Conservation (phyloP, 108 stramenopile genomes). For the Pseudonitzschia multistriata region DNA sequence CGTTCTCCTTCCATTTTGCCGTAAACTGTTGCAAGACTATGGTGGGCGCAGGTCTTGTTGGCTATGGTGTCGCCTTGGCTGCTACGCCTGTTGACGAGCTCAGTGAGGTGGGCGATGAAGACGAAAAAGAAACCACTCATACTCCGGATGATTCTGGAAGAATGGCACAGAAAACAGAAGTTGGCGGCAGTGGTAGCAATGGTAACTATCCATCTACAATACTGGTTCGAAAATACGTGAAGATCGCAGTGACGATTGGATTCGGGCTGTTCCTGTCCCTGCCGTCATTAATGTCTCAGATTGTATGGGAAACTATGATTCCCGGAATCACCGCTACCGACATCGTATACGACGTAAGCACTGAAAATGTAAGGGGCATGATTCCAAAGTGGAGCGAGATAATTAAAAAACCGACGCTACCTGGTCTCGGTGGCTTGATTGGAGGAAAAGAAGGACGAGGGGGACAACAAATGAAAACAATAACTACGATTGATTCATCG, state of each 20-base stretch:
- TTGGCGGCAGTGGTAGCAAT: background rate
- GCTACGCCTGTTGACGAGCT: background rate
- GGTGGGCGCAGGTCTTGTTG: constrained; percentile 1
- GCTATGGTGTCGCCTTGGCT: constrained; percentile 9
- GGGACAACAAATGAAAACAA: no score
- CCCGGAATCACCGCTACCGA: constrained; percentile 18
- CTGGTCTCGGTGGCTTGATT: background rate
- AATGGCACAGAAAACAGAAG: background rate
- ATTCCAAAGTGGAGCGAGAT: background rate
- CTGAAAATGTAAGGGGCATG: background rate
- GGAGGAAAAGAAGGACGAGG: background rate
- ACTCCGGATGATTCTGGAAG: background rate
- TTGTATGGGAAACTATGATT: constrained; percentile 14
- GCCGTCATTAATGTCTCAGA: constrained; percentile 2
- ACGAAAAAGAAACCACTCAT: background rate
- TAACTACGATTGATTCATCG: background rate
- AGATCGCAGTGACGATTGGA: background rate
- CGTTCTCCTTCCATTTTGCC: constrained; percentile 2
- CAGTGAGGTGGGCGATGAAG: background rate
- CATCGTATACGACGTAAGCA: background rate
- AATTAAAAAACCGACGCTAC: constrained; percentile 1
- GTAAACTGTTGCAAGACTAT: background rate
- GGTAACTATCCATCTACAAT: background rate
- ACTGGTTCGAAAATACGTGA: background rate
- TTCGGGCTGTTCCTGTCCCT: constrained; percentile 10